Evolutionary conservation across 2,329 filamentous ascomycete species (phyloP), one percentile per base, ranked within the genome.

Genomic region (Fusarium torulosum): DNA sequence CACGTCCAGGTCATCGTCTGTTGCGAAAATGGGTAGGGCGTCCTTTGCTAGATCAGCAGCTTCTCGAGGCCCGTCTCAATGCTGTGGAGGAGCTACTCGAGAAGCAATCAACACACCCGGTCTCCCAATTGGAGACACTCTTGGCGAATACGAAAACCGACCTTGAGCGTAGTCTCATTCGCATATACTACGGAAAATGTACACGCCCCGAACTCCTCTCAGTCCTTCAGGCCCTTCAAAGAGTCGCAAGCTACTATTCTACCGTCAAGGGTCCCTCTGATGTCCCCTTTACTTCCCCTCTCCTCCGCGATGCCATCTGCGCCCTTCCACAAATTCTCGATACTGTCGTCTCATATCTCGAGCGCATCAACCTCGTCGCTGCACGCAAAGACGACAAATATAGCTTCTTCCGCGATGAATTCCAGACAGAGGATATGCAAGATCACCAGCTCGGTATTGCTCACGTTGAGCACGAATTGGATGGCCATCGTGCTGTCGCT

Each of bases 141-240:
- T 84, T 99, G 2, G 82, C 84, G 25, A 90, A 85, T 60, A 90
- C 91, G 63, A 93, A 86, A 75, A 89, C 87, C 7, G 96, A 99
- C 75, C 87, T 99, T 7, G 96, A 99, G 79, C 94, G 96, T 71
- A 96, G 92, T 63, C 83, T 99, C 44, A 94, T 98, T 73, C 88
- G 96, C 43, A 97, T 99, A 60, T 99, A 98, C 82, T 99, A 99
- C 79, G 94, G 94, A 49, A 97, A 97, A 80, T 98, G 94, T 77
- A 91, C 92, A 1, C 89, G 96, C 0, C 91, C 94, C 0, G 96
- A 99, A 78, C 87, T 99, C 6, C 84, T 98, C 3, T 88, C 87
- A 1, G 90, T 96, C 6, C 83, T 99, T 2, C 94, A 98, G 77
- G 91, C 92, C 0, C 83, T 99, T 58, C 94, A 97, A 73, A 87